phyloP scores from a whole-genome alignment of 2,329 filamentous ascomycete genomes.

The Sporothrix inflata region DNA sequence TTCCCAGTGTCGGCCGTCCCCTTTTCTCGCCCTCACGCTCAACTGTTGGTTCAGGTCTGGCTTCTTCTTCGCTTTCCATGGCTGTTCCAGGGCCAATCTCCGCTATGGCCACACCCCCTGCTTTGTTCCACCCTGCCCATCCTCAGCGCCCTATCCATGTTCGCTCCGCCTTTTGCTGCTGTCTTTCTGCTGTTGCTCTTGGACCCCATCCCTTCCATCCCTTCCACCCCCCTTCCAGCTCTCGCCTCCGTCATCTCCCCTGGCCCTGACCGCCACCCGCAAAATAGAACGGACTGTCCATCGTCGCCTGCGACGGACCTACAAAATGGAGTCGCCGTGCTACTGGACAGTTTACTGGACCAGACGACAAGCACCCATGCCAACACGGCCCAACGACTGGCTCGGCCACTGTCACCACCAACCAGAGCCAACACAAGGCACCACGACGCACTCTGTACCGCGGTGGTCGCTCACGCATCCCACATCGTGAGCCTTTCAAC shows the following conservation, averaged over 20 bases:
- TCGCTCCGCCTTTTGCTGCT: constrained; percentile 12
- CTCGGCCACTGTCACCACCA: constrained; percentile 18
- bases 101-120: constrained; percentile 23
- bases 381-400: background rate
- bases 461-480: constrained; percentile 24
- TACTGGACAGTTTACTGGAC: background rate
- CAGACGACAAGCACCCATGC: background rate
- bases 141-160: constrained; percentile 17
- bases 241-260: constrained; percentile 29
- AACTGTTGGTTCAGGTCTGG: background rate
- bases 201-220: constrained; percentile 20
- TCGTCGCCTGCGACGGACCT: background rate
- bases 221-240: background rate
- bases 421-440: constrained; percentile 6
- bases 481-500: constrained; percentile 31
- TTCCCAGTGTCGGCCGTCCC: constrained; percentile 10
- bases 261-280: constrained; percentile 32
- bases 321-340: background rate
- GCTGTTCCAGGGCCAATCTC: constrained; percentile 28
- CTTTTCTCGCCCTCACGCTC: background rate
- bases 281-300: constrained; percentile 14
- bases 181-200: background rate
- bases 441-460: constrained; percentile 13
- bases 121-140: constrained; percentile 16
- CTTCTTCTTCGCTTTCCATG: constrained; percentile 26